phyloP scores from a whole-genome alignment of 192 early-diverging fungal genomes.

The Coemansia sp. region DNA sequence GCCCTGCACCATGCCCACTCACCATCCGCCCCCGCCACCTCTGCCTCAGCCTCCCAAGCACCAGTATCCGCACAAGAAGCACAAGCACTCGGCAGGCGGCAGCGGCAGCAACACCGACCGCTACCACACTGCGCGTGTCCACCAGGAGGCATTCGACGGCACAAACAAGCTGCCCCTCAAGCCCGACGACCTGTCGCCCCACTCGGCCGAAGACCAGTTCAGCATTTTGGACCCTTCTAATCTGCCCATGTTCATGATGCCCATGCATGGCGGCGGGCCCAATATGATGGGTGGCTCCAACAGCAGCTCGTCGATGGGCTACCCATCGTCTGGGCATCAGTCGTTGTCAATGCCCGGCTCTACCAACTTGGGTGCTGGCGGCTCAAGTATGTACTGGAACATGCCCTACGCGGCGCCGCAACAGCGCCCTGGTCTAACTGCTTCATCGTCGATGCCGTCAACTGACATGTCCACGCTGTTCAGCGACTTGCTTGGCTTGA shows the following conservation, averaged over 20 bases:
- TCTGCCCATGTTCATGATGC: slow-evolving; percentile 48
- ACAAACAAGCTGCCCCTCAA: slow-evolving; percentile 51
- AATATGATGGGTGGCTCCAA: background rate
- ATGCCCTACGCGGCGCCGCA: slow-evolving; percentile 8
- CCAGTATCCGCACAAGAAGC: slow-evolving; percentile 16
- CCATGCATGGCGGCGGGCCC: slow-evolving; percentile 5
- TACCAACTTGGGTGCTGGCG: background rate
- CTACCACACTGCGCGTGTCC: slow-evolving; percentile 39
- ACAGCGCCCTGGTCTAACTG: background rate
- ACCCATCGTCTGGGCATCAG: background rate
- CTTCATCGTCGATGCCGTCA: slow-evolving; percentile 5
- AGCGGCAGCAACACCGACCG: slow-evolving; percentile 16
- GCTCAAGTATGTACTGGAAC: slow-evolving; percentile 8
- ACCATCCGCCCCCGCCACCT: slow-evolving; percentile 4
- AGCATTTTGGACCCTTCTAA: slow-evolving; percentile 43
- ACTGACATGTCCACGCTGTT: slow-evolving; percentile 23
- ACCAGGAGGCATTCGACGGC: slow-evolving; percentile 51
- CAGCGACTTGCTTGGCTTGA: slow-evolving; percentile 24
- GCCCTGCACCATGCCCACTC: slow-evolving; percentile 1
- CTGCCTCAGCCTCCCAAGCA: slow-evolving; percentile 2
- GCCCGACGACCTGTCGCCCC: slow-evolving; percentile 35
- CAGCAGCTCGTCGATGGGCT: background rate
- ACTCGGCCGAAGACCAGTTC: slow-evolving; percentile 38
- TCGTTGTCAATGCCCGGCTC: slow-evolving; percentile 1
- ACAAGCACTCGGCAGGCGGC: slow-evolving; percentile 18